Percentiles rank a stretch among this genome's conserved stretches.
phyloP scores from a whole-genome alignment of 2,329 filamentous ascomycete genomes.

The Pseudohalonectria lignicola region DNA sequence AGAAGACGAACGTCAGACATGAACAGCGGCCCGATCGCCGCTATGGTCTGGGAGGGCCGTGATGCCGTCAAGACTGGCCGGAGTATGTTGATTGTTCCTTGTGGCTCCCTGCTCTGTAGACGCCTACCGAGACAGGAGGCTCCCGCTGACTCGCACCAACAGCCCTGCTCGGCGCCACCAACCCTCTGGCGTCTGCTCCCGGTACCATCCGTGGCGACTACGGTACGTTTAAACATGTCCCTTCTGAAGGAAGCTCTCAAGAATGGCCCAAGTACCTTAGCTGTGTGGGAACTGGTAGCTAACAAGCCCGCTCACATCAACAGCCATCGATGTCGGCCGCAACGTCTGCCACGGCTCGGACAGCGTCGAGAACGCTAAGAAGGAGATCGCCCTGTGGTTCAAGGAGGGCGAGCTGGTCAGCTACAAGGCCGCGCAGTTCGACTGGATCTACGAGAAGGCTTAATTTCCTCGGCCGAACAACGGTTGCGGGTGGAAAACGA shows the following conservation, averaged over 20 bases:
- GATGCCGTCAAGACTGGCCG: constrained; percentile 99
- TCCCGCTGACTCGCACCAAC: constrained; percentile 9
- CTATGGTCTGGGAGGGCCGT: constrained; percentile 99
- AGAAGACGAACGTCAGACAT: constrained; percentile 80
- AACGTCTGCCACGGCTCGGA: constrained; percentile 99
- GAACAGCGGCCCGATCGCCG: constrained; percentile 90
- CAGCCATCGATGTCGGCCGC: constrained; percentile 82
- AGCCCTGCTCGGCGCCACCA: constrained; percentile 96
- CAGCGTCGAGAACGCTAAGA: constrained; percentile 96
- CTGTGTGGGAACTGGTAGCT: too few species aligned
- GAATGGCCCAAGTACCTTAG: background rate
- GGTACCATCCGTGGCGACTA: constrained; percentile 71
- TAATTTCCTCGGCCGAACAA: constrained; percentile 23
- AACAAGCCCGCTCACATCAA: too few species aligned
- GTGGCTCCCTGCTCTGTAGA: background rate
- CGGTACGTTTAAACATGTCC: constrained; percentile 1
- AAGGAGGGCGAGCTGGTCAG: constrained; percentile 70
- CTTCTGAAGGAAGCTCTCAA: background rate
- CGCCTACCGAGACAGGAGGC: background rate
- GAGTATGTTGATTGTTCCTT: constrained; percentile 55
- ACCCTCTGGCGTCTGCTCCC: constrained; percentile 86
- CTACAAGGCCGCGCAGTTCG: constrained; percentile 76
- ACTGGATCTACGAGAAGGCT: constrained; percentile 96
- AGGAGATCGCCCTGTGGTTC: constrained; percentile 99
- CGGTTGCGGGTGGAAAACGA: background rate